phyloP scores from a whole-genome alignment of 108 stramenopile species.

The Bacterosira constricta region DNA sequence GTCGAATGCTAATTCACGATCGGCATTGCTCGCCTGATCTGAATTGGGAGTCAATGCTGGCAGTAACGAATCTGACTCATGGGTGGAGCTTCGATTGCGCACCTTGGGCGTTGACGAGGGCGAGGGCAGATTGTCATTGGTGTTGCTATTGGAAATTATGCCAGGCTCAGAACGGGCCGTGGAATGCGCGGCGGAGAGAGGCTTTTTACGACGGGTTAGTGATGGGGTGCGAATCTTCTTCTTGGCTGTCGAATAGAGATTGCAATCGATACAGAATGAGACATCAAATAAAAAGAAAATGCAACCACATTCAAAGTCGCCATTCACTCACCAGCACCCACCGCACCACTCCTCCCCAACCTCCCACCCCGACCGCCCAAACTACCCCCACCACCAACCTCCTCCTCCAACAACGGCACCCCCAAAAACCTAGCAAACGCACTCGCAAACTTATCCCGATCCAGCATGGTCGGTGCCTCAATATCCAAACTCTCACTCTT shows the following conservation, averaged over 20 bases:
- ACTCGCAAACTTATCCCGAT: constrained; percentile 87
- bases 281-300: neutral
- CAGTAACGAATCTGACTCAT: constrained; percentile 16
- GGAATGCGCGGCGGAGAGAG: constrained; percentile 12
- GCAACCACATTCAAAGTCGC: neutral
- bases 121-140: too few species aligned
- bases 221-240: constrained; percentile 46
- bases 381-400: neutral
- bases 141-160: neutral
- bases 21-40: constrained; percentile 29
- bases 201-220: constrained; percentile 23
- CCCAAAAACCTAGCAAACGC: constrained; percentile 82
- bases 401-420: constrained; percentile 63
- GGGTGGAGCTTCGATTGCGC: constrained; percentile 14
- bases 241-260: constrained; percentile 3
- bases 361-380: neutral
- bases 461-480: constrained; percentile 84
- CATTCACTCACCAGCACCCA: neutral
- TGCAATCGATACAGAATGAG: too few species aligned
- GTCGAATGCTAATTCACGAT: constrained; percentile 41
- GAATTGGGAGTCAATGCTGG: constrained; percentile 44
- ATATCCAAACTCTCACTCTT: constrained; percentile 75
- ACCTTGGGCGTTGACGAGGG: constrained; percentile 13
- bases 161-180: constrained; percentile 43
- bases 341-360: neutral